Conservation (phyloP, 352 stramenopile genomes). For the Globisporangium paroecandrum region DNA sequence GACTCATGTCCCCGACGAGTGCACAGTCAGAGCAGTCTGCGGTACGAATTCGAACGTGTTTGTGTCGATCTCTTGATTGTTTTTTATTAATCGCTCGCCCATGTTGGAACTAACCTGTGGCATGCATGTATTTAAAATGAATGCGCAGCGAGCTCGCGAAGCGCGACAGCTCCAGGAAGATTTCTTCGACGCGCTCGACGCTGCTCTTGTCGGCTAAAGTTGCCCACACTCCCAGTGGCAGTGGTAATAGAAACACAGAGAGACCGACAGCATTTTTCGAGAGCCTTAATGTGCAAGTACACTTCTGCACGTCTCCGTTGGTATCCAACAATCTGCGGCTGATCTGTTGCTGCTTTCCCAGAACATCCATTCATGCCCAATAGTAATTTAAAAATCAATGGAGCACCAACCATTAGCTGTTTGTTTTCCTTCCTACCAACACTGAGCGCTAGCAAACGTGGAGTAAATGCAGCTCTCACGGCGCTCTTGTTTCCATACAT, state of each 20-base stretch:
- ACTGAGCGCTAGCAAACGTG: too few species aligned
- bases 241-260: too few species aligned
- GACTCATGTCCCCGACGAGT: slow-evolving; percentile 8
- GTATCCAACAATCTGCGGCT: too few species aligned
- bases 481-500: neutral
- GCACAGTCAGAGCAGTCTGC: slow-evolving; percentile 41
- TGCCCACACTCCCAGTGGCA: too few species aligned
- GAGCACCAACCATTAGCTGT: neutral
- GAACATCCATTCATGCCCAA: neutral
- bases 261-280: too few species aligned
- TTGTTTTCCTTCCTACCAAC: neutral
- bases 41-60: slow-evolving; percentile 10
- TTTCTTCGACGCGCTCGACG: slow-evolving; percentile 63
- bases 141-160: slow-evolving; percentile 31
- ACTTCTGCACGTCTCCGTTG: too few species aligned
- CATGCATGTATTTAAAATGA: neutral
- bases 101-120: neutral
- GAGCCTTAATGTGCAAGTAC: too few species aligned
- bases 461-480: too few species aligned
- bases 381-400: neutral
- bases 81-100: too few species aligned
- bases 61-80: neutral
- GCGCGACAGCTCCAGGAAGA: slow-evolving; percentile 53
- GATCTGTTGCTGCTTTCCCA: neutral
- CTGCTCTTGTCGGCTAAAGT: slow-evolving; percentile 27